Base-by-base conservation (phyloP, 164 flowering plant genomes). In the Kalanchoe fedtschenkoi region DNA sequence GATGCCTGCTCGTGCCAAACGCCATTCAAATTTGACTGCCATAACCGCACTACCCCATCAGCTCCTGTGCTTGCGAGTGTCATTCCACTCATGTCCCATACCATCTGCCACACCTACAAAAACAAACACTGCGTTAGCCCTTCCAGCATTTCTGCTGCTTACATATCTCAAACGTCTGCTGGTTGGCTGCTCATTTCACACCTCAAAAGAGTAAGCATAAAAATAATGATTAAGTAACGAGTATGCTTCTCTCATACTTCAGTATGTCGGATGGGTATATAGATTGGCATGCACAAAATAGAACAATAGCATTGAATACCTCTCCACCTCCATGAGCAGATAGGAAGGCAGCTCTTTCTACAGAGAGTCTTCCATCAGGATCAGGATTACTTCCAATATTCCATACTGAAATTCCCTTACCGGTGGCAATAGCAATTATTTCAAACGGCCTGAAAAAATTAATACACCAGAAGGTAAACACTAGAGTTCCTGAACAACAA, bases 21-120 rank as follows among this genome's bases (percentile, higher is more conserved):
- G 9, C 98, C 98, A 11, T 89, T 87, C 65, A 92, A 71, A 75
- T 92, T 84, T 8, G 93, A 84, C 69, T 87, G 96, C 98, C 97
- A 93, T 64, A 86, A 62, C 63, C 85, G 76, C 10, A 85, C 86
- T 65, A 75, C 54, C 32, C 95, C 87, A 70, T 93, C 98, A 61
- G 79, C 68, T 44, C 92, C 97, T 0, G 84, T 76, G 24, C 80
- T 77, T 38, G 98, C 98, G 63, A 92, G 72, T n/a, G 93, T 92
- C 95, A 87, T 86, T 60, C 96, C 95, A 61, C 93, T 81, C 89
- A 86, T 84, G 70, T 93, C 95, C 97, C 97, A 95, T 62, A 88
- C 97, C 91, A 93, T 80, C 71, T 93, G 82, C 95, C 93, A 85
- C 17, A 90, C 96, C 99, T 93, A 39, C 41, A 15, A 15, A 41